Base-by-base conservation (phyloP, 257 asterid genomes). In the Forsythia suspensa region DNA sequence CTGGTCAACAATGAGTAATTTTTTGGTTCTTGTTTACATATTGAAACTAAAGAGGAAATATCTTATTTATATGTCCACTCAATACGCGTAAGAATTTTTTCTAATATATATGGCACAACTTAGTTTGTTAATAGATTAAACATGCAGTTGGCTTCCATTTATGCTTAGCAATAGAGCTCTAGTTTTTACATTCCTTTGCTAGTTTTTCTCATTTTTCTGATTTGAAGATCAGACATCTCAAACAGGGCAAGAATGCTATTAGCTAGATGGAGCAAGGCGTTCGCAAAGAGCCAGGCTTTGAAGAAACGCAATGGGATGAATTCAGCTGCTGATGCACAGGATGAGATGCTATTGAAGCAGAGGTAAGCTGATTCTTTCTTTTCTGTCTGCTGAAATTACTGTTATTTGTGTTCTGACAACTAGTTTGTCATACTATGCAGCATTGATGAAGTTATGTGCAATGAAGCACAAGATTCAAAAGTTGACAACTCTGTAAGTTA, bases 161-260 rank as follows among this genome's bases (percentile, higher is more conserved):
- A 59, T 7, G 24, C 15, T 20, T 61, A 61, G 37, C 70, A 63
- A 4, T 63, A 63, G 40, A 29, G 70, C 39, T 63, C 70, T 63
- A 29, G 20, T 63, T 21, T 24, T 55, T 70, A 80, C 73, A 76
- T 76, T 76, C 80, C 66, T 80, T 79, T 73, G 85, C 81, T 67
- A 71, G 71, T 75, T 74, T 88, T 87, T 82, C 96, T 91, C 91
- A 89, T 89, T 88, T 82, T 86, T 88, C 95, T 91, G 88, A 89
- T 96, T 90, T 90, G 93, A 90, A 88, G 89, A 86, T 87, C 98
- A 96, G 99, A 91, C 84, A 85, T 96, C 87, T 89, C 99, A 80
- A 86, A 90, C 95, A 96, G 96, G 95, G 98, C 99, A 82, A 91
- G 93, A 79, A 80, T 84, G 84, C 86, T 96, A 71, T 85, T 96